phyloP scores from a whole-genome alignment of 805 yeast genomes.

The Cyberlindnera saturnus region DNA sequence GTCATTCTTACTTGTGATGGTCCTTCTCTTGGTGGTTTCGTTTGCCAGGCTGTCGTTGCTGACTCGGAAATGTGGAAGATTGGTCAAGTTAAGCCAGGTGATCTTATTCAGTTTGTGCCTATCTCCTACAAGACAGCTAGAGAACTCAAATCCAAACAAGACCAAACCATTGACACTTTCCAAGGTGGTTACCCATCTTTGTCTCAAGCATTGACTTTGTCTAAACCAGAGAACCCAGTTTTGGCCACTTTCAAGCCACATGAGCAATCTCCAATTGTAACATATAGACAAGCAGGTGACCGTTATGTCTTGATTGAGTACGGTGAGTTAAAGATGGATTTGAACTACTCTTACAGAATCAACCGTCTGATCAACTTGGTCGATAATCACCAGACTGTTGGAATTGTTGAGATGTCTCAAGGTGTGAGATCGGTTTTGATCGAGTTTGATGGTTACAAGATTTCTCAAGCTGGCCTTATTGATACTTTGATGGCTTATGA shows the following conservation, averaged over 20 bases:
- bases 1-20: slow-evolving; percentile 96
- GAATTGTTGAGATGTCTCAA: slow-evolving; percentile 92
- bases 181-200: slow-evolving; percentile 33
- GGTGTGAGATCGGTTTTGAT: slow-evolving; percentile 94
- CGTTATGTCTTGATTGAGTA: slow-evolving; percentile 87
- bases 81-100: slow-evolving; percentile 97
- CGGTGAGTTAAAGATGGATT: slow-evolving; percentile 83
- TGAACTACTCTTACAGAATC: slow-evolving; percentile 80
- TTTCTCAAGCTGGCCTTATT: slow-evolving; percentile 58
- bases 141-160: slow-evolving; percentile 54
- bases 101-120: slow-evolving; percentile 73
- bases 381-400: slow-evolving; percentile 54
- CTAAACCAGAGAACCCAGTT: slow-evolving; percentile 63
- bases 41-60: slow-evolving; percentile 92
- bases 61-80: slow-evolving; percentile 98
- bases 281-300: slow-evolving; percentile 96
- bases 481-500: slow-evolving; percentile 68
- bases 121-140: slow-evolving; percentile 65
- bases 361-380: slow-evolving; percentile 77
- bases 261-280: slow-evolving; percentile 57
- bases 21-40: slow-evolving; percentile 96
- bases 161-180: slow-evolving; percentile 39
- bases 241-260: slow-evolving; percentile 45
- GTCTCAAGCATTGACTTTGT: slow-evolving; percentile 25
- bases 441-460: slow-evolving; percentile 64